A percentile compares a stretch with the other conserved stretches of the same genome.
Conservation (phyloP, 2,329 filamentous ascomycete species). For the Seiridium unicorne region DNA sequence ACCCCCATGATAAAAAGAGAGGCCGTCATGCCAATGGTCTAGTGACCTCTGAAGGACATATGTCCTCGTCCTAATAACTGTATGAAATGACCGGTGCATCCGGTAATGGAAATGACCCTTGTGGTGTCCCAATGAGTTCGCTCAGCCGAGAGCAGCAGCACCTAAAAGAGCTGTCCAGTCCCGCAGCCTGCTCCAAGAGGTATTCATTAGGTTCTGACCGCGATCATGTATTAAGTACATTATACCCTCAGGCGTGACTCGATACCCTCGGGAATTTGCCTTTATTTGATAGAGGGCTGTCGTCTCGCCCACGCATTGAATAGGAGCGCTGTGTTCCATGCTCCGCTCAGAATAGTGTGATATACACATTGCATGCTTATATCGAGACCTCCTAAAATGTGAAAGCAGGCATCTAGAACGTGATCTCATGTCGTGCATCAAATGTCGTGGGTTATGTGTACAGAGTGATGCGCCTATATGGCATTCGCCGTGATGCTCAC, state of each 20-base stretch:
- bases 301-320: background rate
- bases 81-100: background rate
- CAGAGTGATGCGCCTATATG: slow-evolving; percentile 19
- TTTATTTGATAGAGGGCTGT: background rate
- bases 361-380: background rate
- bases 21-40: background rate
- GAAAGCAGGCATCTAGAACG: background rate
- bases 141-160: background rate
- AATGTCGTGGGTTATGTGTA: slow-evolving; percentile 21
- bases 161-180: background rate
- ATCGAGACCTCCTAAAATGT: background rate
- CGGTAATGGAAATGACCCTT: no score
- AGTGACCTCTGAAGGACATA: background rate
- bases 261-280: background rate
- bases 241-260: background rate
- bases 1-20: background rate
- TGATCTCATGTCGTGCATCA: slow-evolving; percentile 9
- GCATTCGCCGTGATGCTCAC: slow-evolving; percentile 38
- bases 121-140: background rate
- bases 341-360: background rate
- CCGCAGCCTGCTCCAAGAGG: no score
- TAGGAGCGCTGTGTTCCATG: background rate
- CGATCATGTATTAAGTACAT: background rate
- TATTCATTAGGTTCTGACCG: background rate
- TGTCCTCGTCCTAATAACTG: background rate